Percentiles rank a stretch among this genome's conserved stretches.
Evolutionary conservation across 2,329 filamentous ascomycete species (phyloP).

Genomic region (Elsinoe arachidis): DNA sequence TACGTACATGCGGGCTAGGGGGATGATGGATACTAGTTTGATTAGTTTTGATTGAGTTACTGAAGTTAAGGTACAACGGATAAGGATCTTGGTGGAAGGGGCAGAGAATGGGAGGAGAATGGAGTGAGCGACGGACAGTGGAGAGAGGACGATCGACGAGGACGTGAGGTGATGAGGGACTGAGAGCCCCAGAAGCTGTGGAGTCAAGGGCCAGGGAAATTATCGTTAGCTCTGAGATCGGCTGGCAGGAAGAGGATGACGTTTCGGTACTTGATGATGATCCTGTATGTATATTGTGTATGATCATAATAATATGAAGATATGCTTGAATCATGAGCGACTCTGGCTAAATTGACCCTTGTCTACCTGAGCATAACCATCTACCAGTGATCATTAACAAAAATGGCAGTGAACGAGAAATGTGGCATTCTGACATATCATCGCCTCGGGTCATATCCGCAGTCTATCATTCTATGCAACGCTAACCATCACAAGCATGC

Average conservation of each 20-base stretch:
- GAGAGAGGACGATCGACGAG: no score
- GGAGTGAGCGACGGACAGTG: no score
- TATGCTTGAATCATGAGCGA: background rate
- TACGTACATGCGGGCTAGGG: constrained; percentile 27
- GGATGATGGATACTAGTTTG: constrained; percentile 13
- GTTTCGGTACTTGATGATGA: background rate
- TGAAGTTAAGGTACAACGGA: background rate
- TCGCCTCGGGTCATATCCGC: background rate
- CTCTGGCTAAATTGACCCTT: background rate
- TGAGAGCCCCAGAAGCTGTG: no score
- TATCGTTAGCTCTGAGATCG: background rate
- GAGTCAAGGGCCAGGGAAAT: background rate
- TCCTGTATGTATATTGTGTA: background rate
- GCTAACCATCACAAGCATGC: background rate
- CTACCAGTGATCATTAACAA: background rate
- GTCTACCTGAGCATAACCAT: background rate
- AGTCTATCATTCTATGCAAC: background rate
- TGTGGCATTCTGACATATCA: no score
- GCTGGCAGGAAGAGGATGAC: background rate
- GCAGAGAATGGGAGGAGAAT: no score
- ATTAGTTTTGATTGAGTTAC: constrained; percentile 6
- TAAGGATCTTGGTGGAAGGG: background rate
- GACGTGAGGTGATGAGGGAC: no score
- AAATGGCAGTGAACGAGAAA: no score
- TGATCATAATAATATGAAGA: background rate